Evolutionary conservation across 2,329 filamentous ascomycete genomes (phyloP).

Genomic region (Dothideomycetes sp.): DNA sequence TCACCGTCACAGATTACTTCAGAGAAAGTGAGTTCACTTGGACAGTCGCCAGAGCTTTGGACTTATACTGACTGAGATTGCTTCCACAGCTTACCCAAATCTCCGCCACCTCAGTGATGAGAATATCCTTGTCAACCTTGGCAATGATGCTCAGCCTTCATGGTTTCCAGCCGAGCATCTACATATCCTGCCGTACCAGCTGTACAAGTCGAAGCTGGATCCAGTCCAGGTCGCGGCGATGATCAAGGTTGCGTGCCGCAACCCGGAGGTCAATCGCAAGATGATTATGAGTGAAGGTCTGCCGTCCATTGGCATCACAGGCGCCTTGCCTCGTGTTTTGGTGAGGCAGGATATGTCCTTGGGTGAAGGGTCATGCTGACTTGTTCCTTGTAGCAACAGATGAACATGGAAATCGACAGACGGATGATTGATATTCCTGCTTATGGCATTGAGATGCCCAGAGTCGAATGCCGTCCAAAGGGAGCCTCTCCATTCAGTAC

Average conservation of each 20-base stretch:
- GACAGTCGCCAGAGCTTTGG: background rate
- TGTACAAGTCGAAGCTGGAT: constrained; percentile 47
- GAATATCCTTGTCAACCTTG: constrained; percentile 46
- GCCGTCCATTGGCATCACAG: background rate
- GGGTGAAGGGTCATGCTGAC: background rate
- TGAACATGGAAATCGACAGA: background rate
- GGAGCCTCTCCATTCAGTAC: no score
- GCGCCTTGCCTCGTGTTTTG: background rate
- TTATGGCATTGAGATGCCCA: background rate
- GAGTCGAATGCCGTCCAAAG: background rate
- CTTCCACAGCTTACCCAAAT: background rate
- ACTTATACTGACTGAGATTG: no score
- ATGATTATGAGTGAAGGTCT: constrained; percentile 40
- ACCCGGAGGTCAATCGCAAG: constrained; percentile 53
- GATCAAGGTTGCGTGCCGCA: constrained; percentile 61
- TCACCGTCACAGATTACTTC: background rate
- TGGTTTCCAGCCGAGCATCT: constrained; percentile 60
- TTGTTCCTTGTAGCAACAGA: background rate
- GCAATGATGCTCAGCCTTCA: constrained; percentile 42
- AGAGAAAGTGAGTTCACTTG: background rate
- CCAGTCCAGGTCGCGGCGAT: constrained; percentile 53
- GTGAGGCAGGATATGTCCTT: background rate
- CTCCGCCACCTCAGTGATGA: background rate
- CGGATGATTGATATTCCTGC: background rate
- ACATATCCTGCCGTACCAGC: constrained; percentile 52